Evolutionary conservation across 441 rosid species (phyloP).

Genomic region (Hypseocharis bilobata): DNA sequence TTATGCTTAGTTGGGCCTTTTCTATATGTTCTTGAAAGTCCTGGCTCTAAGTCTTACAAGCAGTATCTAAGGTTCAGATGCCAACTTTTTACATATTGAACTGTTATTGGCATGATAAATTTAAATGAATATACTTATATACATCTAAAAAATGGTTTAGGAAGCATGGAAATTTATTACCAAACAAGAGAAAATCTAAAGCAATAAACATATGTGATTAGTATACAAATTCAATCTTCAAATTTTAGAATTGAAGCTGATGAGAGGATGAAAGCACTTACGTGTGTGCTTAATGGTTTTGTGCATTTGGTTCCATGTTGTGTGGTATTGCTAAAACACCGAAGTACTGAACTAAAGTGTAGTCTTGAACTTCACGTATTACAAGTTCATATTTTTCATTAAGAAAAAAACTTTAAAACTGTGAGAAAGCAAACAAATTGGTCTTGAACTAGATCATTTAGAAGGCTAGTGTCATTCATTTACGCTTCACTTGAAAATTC

Average conservation of each 20-base stretch:
- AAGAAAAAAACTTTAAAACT: too few species aligned
- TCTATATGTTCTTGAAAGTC: conserved; percentile 67
- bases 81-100: conserved; percentile 13
- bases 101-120: not conserved
- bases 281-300: not conserved
- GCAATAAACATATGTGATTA: not conserved
- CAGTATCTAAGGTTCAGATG: conserved; percentile 67
- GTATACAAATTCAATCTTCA: not conserved
- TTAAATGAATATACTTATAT: too few species aligned
- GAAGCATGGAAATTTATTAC: not conserved
- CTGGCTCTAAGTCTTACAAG: conserved; percentile 70
- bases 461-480: too few species aligned
- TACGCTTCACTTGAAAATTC: too few species aligned
- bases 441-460: too few species aligned
- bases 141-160: not conserved
- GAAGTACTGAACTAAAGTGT: too few species aligned
- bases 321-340: not conserved
- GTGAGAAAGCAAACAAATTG: too few species aligned
- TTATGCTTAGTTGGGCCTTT: conserved; percentile 87
- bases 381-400: not conserved
- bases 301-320: not conserved
- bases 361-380: not conserved
- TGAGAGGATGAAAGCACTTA: not conserved
- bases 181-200: not conserved
- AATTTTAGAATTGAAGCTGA: not conserved